Percentiles rank a stretch among this genome's conserved stretches.
These are phyloP conservation scores for Ustilago sp. DNA, from an alignment of 1,284 basidiomycete genomes.

Conservation along the genomic window DNA sequence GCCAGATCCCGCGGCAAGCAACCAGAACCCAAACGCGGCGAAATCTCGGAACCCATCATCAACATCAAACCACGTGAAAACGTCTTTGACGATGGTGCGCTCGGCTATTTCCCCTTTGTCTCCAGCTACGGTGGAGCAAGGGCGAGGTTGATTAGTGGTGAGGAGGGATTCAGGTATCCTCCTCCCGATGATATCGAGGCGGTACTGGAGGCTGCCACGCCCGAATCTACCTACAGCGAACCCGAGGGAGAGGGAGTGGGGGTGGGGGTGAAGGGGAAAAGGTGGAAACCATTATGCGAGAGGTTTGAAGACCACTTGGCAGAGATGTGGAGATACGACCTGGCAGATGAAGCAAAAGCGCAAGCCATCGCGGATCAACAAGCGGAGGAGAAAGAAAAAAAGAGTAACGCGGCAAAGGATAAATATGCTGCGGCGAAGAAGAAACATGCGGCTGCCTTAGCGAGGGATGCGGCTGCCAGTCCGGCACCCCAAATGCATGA, in stretches of 20 bases:
- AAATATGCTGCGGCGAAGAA: constrained; percentile 41
- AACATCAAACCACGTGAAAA: constrained; percentile 74
- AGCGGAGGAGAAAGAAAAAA: constrained; percentile 31
- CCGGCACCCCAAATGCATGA: constrained; percentile 5
- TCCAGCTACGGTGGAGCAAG: constrained; percentile 91
- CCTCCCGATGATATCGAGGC: constrained; percentile 71
- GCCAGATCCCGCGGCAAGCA: constrained; percentile 7
- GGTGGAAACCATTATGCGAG: constrained; percentile 49
- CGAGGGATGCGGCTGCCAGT: constrained; percentile 25
- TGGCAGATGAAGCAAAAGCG: constrained; percentile 52
- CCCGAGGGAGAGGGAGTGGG: background rate
- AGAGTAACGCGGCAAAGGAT: constrained; percentile 25
- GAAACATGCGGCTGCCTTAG: constrained; percentile 33
- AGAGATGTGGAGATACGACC: constrained; percentile 56
- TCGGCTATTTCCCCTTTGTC: constrained; percentile 95
- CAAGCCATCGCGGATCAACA: constrained; percentile 25
- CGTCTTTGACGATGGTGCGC: constrained; percentile 89
- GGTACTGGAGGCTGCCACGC: constrained; percentile 25
- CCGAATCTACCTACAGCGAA: background rate
- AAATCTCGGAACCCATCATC: constrained; percentile 41
- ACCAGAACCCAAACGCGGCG: constrained; percentile 12
- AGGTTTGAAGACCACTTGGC: constrained; percentile 50
- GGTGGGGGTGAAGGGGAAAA: background rate
- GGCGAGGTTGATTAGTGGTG: constrained; percentile 84
- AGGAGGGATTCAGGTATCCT: constrained; percentile 78